A percentile compares a stretch with the other conserved stretches of the same genome.
These are phyloP conservation scores for Fraxinus cuspidata DNA, from an alignment of 257 asterid species.

Conservation along the genomic window DNA sequence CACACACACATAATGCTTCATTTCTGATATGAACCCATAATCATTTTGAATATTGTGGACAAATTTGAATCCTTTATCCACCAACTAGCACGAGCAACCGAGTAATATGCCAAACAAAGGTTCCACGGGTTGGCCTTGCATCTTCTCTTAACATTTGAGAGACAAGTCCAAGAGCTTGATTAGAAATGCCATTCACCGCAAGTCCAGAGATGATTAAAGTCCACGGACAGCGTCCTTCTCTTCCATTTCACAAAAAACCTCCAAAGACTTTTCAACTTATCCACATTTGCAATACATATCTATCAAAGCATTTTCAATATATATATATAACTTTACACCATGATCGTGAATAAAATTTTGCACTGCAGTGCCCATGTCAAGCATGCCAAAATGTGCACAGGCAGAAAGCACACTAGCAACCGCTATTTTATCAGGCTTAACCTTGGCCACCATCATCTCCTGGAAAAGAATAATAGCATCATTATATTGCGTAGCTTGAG, in stretches of 20 bases:
- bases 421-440: slow-evolving; percentile 39
- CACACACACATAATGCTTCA: slow-evolving; percentile 44
- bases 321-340: slow-evolving; percentile 27
- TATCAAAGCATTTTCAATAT: slow-evolving; percentile 33
- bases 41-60: slow-evolving; percentile 31
- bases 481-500: slow-evolving; percentile 32
- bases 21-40: slow-evolving; percentile 40
- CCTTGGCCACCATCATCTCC: slow-evolving; percentile 33
- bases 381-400: slow-evolving; percentile 37
- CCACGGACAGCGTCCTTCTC: slow-evolving; percentile 42
- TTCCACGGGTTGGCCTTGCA: slow-evolving; percentile 37
- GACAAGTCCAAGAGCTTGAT: slow-evolving; percentile 35
- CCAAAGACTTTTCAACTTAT: slow-evolving; percentile 31
- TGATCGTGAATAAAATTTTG: slow-evolving; percentile 29
- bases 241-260: slow-evolving; percentile 35
- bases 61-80: slow-evolving; percentile 36
- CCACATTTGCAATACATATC: slow-evolving; percentile 52
- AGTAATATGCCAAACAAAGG: slow-evolving; percentile 39
- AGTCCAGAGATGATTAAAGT: slow-evolving; percentile 44
- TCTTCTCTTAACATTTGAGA: slow-evolving; percentile 35
- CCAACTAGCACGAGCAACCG: slow-evolving; percentile 40
- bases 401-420: slow-evolving; percentile 44
- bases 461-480: slow-evolving; percentile 33
- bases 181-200: slow-evolving; percentile 35
- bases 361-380: slow-evolving; percentile 36